A percentile compares a stretch with the other conserved stretches of the same genome.
These are phyloP conservation scores for Paraurostyla sp. DNA, from an alignment of 73 alveolate genomes.

Conservation along the genomic window DNA sequence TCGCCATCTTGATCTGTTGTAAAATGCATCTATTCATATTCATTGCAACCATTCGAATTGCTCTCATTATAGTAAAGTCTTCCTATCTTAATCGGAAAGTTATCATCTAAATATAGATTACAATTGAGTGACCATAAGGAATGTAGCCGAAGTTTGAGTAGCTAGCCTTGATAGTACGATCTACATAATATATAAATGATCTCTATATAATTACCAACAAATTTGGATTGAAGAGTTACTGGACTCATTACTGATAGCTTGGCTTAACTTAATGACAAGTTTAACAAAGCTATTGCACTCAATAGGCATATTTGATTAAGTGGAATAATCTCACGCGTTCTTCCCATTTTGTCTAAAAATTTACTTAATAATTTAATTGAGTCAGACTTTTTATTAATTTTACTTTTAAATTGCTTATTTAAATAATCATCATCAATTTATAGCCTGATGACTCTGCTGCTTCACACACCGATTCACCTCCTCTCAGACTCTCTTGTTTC, in stretches of 20 bases:
- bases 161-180: constrained; percentile 58
- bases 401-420: background rate
- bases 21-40: background rate
- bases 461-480: background rate
- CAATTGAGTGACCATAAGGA: constrained; percentile 71
- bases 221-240: background rate
- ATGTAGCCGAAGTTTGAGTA: constrained; percentile 70
- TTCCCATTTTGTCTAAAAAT: constrained; percentile 30
- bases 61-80: constrained; percentile 33
- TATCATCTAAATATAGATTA: too few species aligned
- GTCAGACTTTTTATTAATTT: background rate
- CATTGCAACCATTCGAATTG: constrained; percentile 63
- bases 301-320: background rate
- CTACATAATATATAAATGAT: background rate
- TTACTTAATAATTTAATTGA: background rate
- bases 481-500: constrained; percentile 38
- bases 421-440: too few species aligned
- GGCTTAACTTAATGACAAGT: background rate
- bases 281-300: background rate
- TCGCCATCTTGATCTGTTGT: constrained; percentile 60
- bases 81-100: too few species aligned
- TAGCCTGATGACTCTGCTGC: background rate
- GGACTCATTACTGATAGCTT: constrained; percentile 30
- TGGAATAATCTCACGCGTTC: too few species aligned
- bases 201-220: constrained; percentile 3